A percentile compares a stretch with the other conserved stretches of the same genome.
Evolutionary conservation across 345 rosid species (phyloP).

Genomic region (Arabis alpina): DNA sequence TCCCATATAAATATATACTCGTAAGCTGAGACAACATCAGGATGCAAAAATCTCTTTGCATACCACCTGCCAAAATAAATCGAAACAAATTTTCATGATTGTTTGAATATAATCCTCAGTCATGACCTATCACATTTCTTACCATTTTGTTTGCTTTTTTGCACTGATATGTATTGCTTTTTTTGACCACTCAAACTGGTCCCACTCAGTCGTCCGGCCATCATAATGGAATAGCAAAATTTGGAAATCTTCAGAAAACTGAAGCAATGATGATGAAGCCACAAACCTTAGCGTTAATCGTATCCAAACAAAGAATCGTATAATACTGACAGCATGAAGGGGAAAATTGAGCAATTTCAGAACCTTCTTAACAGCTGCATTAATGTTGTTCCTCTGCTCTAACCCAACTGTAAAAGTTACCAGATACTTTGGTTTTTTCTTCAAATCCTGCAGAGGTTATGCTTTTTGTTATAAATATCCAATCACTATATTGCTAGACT

Average conservation of each 20-base stretch:
- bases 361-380: conserved; percentile 85
- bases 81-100: conserved; percentile 21
- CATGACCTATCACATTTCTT: conserved; percentile 20
- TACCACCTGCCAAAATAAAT: conserved; percentile 69
- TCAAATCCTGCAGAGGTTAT: conserved; percentile 65
- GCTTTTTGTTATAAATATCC: conserved; percentile 12
- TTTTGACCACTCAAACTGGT: conserved; percentile 87
- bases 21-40: conserved; percentile 81
- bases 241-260: conserved; percentile 91
- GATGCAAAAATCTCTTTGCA: conserved; percentile 96
- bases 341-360: conserved; percentile 4
- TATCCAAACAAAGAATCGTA: conserved; percentile 1
- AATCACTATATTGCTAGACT: neutral
- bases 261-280: conserved; percentile 35
- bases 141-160: conserved; percentile 91
- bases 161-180: conserved; percentile 77
- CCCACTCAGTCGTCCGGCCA: conserved; percentile 92
- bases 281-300: conserved; percentile 37
- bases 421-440: conserved; percentile 80
- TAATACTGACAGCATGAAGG: neutral
- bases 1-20: conserved; percentile 97
- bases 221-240: conserved; percentile 91
- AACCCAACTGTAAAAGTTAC: conserved; percentile 86
- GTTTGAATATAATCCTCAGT: neutral
- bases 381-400: conserved; percentile 66